Conservation (phyloP, 176 grass and related monocot genomes). For the Themeda triandra region DNA sequence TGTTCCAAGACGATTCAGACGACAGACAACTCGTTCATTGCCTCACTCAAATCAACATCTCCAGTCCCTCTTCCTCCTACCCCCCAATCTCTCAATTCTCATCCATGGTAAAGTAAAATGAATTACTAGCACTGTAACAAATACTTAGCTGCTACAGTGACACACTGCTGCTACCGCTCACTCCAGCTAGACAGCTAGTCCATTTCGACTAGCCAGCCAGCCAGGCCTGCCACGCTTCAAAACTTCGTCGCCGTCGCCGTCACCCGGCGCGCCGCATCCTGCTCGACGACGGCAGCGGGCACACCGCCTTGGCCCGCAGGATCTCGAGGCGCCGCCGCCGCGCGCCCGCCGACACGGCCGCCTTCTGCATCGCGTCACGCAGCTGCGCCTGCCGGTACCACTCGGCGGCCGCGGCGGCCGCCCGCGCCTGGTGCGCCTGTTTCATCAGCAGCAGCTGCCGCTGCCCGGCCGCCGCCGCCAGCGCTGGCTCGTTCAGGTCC, state of each 20-base stretch:
- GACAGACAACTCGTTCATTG: neutral
- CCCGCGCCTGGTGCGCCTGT: neutral
- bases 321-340: slow-evolving; percentile 31
- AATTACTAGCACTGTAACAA: neutral
- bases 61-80: neutral
- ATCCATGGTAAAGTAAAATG: neutral
- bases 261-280: slow-evolving; percentile 22
- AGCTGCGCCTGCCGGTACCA: neutral
- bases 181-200: neutral
- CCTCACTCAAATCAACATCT: neutral
- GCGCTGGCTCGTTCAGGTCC: slow-evolving; percentile 46
- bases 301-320: slow-evolving; percentile 19
- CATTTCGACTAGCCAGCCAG: neutral
- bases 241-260: neutral
- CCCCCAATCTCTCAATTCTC: neutral
- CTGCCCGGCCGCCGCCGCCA: neutral
- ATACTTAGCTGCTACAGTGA: neutral
- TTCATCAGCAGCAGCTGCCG: neutral
- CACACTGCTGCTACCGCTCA: neutral
- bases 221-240: neutral
- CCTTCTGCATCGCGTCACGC: neutral
- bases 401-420: neutral
- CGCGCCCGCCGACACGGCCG: slow-evolving; percentile 23
- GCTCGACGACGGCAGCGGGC: neutral
- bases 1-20: neutral